Evolutionary conservation across 139 green algal genomes (phyloP).

Genomic region (Tetradesmus obliquus): DNA sequence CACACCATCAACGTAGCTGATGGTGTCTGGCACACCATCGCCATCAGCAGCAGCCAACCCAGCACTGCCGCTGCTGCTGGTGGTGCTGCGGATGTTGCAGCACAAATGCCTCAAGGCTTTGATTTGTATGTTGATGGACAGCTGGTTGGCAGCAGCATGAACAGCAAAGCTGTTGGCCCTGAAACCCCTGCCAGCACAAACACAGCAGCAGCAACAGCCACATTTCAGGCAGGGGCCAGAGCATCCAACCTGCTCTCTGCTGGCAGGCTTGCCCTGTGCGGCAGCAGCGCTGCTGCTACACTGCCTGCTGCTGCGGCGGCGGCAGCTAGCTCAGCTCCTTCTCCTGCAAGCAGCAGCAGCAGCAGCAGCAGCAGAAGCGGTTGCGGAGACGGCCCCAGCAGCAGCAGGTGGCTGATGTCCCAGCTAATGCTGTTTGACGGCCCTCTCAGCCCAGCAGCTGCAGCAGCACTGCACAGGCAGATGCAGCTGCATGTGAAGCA

Average conservation of each 20-base stretch:
- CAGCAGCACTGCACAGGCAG: neutral
- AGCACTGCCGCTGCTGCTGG: neutral
- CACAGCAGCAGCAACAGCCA: neutral
- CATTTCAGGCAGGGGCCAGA: neutral
- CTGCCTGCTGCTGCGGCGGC: neutral
- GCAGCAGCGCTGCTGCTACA: neutral
- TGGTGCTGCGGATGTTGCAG: neutral
- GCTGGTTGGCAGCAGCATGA: slow-evolving; percentile 4
- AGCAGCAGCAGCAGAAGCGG: slow-evolving; percentile 31
- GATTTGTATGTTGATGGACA: slow-evolving; percentile 12
- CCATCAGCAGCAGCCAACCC: neutral
- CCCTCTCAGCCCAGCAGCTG: neutral
- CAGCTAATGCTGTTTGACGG: slow-evolving; percentile 34
- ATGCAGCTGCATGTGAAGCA: neutral
- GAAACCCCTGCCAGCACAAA: neutral
- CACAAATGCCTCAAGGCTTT: neutral
- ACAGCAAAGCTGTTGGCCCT: neutral
- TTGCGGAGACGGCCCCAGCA: neutral
- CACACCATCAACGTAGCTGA: neutral
- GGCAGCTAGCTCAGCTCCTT: neutral
- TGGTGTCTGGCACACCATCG: slow-evolving; percentile 1
- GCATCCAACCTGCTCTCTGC: neutral
- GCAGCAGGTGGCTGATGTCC: neutral
- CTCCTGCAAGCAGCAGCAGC: neutral
- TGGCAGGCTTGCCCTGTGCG: neutral